A percentile compares a stretch with the other conserved stretches of the same genome.
Evolutionary conservation across 176 grass and related monocot species (phyloP).

Genomic region (Triticum timopheevii): DNA sequence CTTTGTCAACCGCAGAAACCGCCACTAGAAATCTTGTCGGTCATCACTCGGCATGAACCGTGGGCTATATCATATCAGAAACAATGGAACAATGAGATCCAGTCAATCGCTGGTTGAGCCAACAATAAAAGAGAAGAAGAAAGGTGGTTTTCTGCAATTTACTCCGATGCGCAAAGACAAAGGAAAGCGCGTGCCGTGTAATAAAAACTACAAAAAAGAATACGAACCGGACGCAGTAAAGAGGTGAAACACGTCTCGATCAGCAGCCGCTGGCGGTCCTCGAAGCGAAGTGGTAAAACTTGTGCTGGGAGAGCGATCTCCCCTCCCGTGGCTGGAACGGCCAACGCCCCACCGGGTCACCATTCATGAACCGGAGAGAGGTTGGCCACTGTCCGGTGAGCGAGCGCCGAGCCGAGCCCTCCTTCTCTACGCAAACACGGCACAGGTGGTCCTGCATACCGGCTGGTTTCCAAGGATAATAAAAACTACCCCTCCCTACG

Average conservation of each 20-base stretch:
- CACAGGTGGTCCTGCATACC: constrained; percentile 33
- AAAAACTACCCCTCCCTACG: neutral
- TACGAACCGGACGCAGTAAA: neutral
- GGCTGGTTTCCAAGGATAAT: constrained; percentile 28
- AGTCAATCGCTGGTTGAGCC: too few species aligned
- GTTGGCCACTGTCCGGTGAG: constrained; percentile 9
- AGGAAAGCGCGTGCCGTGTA: neutral
- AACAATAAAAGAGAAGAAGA: too few species aligned
- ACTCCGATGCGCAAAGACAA: too few species aligned
- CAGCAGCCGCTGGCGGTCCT: too few species aligned
- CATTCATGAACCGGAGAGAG: neutral
- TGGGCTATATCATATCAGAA: too few species aligned
- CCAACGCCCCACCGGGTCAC: neutral
- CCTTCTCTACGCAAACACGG: neutral
- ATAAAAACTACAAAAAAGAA: neutral
- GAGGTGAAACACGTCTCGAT: neutral
- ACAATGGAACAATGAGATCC: too few species aligned
- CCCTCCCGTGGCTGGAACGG: neutral
- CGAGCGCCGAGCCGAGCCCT: neutral
- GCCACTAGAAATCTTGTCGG: too few species aligned
- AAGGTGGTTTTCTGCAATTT: too few species aligned
- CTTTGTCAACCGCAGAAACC: too few species aligned
- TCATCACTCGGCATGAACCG: too few species aligned
- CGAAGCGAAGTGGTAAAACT: too few species aligned
- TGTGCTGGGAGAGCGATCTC: neutral